phyloP scores from a whole-genome alignment of 306 rosid species.

The Medicago arabica region DNA sequence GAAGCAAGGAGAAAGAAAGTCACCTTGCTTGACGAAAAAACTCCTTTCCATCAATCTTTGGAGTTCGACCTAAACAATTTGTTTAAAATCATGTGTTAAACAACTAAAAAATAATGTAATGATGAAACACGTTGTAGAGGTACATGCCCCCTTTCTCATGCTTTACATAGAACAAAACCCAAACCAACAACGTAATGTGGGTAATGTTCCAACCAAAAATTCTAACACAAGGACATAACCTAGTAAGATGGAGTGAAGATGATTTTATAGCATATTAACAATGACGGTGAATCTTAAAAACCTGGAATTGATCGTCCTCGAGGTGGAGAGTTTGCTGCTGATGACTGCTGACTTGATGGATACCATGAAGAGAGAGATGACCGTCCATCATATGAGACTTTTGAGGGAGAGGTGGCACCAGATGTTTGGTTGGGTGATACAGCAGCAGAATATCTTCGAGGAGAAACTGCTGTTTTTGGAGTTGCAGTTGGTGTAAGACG shows the following conservation, averaged over 20 bases:
- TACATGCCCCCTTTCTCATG: background rate
- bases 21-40: conserved; percentile 97
- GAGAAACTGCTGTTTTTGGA: conserved; percentile 85
- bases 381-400: conserved; percentile 66
- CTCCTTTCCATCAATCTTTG: conserved; percentile 97
- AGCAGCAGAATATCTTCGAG: conserved; percentile 74
- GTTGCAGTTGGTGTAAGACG: conserved; percentile 91
- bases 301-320: conserved; percentile 71
- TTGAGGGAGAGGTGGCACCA: conserved; percentile 83
- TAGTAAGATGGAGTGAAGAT: background rate
- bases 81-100: conserved; percentile 27
- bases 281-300: conserved; percentile 41
- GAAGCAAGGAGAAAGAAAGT: conserved; percentile 32
- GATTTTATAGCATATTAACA: conserved; percentile 6
- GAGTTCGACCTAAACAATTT: conserved; percentile 72
- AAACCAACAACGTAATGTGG: conserved; percentile 1
- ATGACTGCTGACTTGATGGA: conserved; percentile 97
- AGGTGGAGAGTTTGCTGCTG: conserved; percentile 97
- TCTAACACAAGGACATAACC: background rate
- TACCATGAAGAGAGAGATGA: conserved; percentile 77
- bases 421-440: conserved; percentile 71
- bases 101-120: conserved; percentile 23
- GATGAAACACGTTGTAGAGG: conserved; percentile 4
- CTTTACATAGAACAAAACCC: conserved; percentile 2
- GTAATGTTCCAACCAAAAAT: conserved; percentile 29